Conservation (phyloP, 2,329 filamentous ascomycete species). For the Zasmidium citrigriseum region DNA sequence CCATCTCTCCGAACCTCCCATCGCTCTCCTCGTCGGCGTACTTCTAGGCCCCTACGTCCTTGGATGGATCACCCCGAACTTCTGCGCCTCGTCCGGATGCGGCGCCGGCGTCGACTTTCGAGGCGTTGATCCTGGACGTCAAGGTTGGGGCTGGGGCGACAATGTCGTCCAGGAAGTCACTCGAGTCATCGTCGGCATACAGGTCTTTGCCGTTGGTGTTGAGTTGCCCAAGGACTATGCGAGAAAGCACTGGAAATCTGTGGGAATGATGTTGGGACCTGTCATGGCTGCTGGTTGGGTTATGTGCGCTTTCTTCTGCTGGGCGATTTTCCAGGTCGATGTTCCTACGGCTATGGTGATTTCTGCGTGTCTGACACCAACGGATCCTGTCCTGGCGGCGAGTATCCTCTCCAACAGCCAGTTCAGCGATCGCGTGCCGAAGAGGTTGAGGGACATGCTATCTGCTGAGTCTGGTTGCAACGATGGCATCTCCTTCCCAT, state of each 20-base stretch:
- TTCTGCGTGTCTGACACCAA: slow-evolving; percentile 58
- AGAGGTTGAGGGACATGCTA: slow-evolving; percentile 53
- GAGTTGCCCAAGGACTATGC: slow-evolving; percentile 48
- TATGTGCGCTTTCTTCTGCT: slow-evolving; percentile 50
- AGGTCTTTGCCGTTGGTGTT: slow-evolving; percentile 39
- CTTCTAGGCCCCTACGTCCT: slow-evolving; percentile 45
- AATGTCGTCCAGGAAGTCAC: slow-evolving; percentile 44
- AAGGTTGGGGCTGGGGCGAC: slow-evolving; percentile 47
- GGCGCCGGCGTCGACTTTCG: slow-evolving; percentile 4
- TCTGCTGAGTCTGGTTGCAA: slow-evolving; percentile 59
- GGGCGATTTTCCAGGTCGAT: slow-evolving; percentile 48
- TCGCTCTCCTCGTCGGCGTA: slow-evolving; percentile 50
- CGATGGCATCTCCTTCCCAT: slow-evolving; percentile 58
- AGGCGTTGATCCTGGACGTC: slow-evolving; percentile 12
- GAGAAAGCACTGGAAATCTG: slow-evolving; percentile 53
- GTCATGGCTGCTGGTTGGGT: slow-evolving; percentile 55
- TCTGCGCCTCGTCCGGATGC: slow-evolving; percentile 32
- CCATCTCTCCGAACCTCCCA: slow-evolving; percentile 51
- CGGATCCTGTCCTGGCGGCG: slow-evolving; percentile 58
- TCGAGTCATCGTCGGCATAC: slow-evolving; percentile 49
- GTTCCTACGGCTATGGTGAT: slow-evolving; percentile 52
- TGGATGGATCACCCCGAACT: slow-evolving; percentile 42
- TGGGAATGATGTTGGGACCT: slow-evolving; percentile 52
- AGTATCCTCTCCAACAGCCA: slow-evolving; percentile 55
- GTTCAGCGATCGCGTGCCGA: slow-evolving; percentile 55